Conservation (phyloP, 164 flowering plant species). For the Paratinospora sagittata region DNA sequence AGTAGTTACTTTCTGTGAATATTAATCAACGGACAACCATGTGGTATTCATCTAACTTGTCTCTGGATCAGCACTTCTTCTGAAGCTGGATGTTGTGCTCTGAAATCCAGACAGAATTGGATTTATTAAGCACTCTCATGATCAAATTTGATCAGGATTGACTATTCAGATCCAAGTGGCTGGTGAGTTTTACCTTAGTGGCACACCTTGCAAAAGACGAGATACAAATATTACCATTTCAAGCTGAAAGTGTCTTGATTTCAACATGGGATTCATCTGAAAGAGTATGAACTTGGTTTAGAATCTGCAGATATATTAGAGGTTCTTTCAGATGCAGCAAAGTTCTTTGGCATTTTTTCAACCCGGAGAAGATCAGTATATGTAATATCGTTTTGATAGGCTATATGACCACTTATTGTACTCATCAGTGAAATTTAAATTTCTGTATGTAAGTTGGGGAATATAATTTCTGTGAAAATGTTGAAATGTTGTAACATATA, state of each 20-base stretch:
- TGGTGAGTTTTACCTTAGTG: neutral
- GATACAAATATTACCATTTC: neutral
- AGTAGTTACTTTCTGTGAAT: neutral
- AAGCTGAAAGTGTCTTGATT: neutral
- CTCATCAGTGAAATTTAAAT: neutral
- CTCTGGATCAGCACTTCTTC: too few relatives aligned
- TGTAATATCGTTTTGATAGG: neutral
- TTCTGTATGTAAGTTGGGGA: neutral
- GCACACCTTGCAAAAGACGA: neutral
- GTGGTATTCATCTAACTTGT: too few relatives aligned
- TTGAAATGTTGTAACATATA: neutral
- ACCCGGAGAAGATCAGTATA: neutral
- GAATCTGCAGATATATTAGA: neutral
- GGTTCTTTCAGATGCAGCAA: neutral
- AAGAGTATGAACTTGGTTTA: neutral
- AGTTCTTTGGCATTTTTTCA: too few relatives aligned
- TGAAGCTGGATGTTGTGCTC: too few relatives aligned
- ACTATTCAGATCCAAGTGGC: neutral
- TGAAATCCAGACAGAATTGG: too few relatives aligned
- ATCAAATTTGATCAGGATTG: neutral
- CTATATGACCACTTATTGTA: neutral
- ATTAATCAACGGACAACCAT: too few relatives aligned
- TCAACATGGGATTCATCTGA: neutral
- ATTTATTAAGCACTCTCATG: neutral
- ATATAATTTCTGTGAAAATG: neutral